These are phyloP conservation scores for Sphaerulina musiva DNA, from an alignment of 2,329 filamentous ascomycete genomes.

Conservation along the genomic window DNA sequence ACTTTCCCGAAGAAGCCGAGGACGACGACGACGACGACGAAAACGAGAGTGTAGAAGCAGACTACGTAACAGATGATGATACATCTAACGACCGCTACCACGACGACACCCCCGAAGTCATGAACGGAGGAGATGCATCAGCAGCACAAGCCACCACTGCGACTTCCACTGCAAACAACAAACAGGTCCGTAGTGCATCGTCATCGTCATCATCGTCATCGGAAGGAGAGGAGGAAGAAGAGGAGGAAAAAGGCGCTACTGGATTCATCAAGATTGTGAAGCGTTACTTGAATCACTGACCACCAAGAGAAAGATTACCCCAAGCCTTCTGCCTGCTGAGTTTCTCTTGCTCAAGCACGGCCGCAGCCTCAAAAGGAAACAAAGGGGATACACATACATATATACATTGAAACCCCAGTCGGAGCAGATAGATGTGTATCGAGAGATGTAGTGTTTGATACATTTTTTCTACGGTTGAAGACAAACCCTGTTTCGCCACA, in stretches of 20 bases:
- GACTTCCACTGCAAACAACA: not conserved
- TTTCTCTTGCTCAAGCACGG: no score
- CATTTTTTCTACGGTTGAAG: no score
- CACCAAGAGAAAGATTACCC: no score
- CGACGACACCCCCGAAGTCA: not conserved
- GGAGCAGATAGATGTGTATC: no score
- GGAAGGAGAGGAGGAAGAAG: not conserved
- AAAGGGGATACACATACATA: no score
- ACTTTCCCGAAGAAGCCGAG: slow-evolving; percentile 3
- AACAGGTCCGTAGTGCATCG: not conserved
- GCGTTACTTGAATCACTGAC: not conserved
- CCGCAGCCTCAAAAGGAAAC: no score
- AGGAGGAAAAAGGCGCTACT: not conserved
- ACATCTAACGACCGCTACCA: slow-evolving; percentile 2
- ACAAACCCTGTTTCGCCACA: no score
- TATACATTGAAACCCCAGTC: no score
- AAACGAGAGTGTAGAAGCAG: not conserved
- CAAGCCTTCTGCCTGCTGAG: no score
- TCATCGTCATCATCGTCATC: no score
- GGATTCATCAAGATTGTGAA: slow-evolving; percentile 3
- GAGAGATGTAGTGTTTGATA: no score
- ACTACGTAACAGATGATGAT: not conserved
- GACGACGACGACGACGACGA: slow-evolving; percentile 3
- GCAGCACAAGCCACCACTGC: not conserved
- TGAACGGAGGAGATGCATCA: not conserved